Conservation (phyloP, 306 rosid genomes). For the Vicia sativa region DNA sequence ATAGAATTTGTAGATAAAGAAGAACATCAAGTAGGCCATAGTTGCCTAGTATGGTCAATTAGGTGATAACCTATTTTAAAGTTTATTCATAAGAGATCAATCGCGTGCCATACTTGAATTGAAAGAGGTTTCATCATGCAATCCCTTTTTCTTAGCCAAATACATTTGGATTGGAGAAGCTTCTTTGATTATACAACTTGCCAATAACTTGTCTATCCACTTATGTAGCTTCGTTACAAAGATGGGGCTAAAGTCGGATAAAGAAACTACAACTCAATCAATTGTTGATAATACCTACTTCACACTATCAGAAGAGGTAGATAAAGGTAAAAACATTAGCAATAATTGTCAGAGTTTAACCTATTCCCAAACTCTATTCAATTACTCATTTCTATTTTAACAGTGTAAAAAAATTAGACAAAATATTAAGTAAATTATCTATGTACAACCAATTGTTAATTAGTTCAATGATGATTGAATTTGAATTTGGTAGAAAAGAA, state of each 20-base stretch:
- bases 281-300: too few species aligned
- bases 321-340: too few species aligned
- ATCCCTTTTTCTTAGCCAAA: neutral
- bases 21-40: constrained; percentile 36
- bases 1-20: constrained; percentile 11
- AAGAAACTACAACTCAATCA: too few species aligned
- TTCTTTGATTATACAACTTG: neutral
- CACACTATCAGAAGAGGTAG: too few species aligned
- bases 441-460: too few species aligned
- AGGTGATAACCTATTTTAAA: neutral
- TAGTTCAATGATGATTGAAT: too few species aligned
- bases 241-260: too few species aligned
- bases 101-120: constrained; percentile 22
- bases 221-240: too few species aligned
- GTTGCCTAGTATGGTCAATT: constrained; percentile 17
- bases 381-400: neutral
- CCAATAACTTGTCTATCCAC: neutral
- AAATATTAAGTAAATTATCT: too few species aligned
- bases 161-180: neutral
- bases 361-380: neutral
- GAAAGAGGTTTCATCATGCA: neutral
- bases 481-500: too few species aligned
- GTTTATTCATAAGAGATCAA: neutral
- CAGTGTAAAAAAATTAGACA: too few species aligned
- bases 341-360: too few species aligned